Evolutionary conservation across 1,284 basidiomycete genomes (phyloP), one percentile per base, ranked within the genome.

Genomic region (Tilletiopsis washingtonensis): DNA sequence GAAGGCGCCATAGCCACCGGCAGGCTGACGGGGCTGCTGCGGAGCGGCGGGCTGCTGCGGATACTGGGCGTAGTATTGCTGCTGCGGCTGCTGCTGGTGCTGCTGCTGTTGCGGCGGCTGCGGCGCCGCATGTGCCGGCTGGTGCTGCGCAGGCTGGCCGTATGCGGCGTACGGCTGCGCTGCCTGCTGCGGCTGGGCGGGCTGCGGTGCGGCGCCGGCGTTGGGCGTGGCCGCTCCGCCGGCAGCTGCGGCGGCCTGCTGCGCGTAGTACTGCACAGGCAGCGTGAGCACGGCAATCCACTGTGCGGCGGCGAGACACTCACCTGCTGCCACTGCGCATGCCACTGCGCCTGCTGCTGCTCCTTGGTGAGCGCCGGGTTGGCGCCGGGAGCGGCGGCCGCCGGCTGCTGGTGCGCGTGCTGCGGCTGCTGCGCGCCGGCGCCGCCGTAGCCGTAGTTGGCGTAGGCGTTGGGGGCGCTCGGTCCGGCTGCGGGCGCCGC

Each of bases 21-120:
- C n/a, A n/a, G n/a, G n/a, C n/a, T n/a, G n/a, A n/a, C n/a, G n/a
- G n/a, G n/a, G n/a, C n/a, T n/a, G n/a, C n/a, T n/a, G n/a, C 9
- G 29, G 29, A 34, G 29, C 29, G 9, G 29, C 29, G 29, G 29
- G 29, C 29, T 34, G 29, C 29, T 34, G 29, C 9, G 29, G 9
- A 34, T 9, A 9, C 9, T 9, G 29, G 9, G 9, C 9, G 11
- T 45, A 32, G 4, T 5, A 5, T 23, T 36, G 44, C 24, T 45
- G 44, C 32, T 45, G 44, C 15, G 26, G 43, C 19, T 25, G 43
- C 21, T 32, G 25, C 27, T 17, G 21, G n/a, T 44, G 43, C 19
- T 25, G 43, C 21, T 32, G 25, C 27, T 17, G 21, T 17, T 44
- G 34, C n/a, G 17, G 15, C 1, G 25, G 5, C n/a, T 5, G n/a